Conservation (phyloP, 2,329 filamentous ascomycete genomes). For the Eurotiales sp. region DNA sequence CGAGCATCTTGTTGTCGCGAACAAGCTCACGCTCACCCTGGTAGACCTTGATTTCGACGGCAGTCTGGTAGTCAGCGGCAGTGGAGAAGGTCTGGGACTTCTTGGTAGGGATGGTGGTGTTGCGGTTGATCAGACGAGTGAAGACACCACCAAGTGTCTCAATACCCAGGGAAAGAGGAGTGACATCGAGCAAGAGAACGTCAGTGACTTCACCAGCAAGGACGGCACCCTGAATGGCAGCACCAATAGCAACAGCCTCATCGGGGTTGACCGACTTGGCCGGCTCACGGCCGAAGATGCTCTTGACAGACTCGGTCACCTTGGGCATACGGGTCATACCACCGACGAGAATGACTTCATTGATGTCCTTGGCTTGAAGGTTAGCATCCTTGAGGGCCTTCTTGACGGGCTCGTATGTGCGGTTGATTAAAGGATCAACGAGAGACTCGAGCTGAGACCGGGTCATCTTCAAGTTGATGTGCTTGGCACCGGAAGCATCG, state of each 20-base stretch:
- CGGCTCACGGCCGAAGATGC: slow-evolving; percentile 91
- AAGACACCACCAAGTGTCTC: slow-evolving; percentile 98
- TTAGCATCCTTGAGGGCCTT: slow-evolving; percentile 95
- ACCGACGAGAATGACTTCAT: slow-evolving; percentile 96
- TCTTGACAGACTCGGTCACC: slow-evolving; percentile 93
- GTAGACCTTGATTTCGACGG: slow-evolving; percentile 99
- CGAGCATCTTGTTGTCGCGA: slow-evolving; percentile 95
- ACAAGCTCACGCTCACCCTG: slow-evolving; percentile 99
- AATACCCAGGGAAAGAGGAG: slow-evolving; percentile 93
- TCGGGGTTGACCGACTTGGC: slow-evolving; percentile 99
- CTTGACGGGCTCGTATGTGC: slow-evolving; percentile 86
- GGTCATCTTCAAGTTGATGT: slow-evolving; percentile 95
- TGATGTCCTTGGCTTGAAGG: slow-evolving; percentile 87
- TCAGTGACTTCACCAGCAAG: slow-evolving; percentile 96
- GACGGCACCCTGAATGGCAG: slow-evolving; percentile 94
- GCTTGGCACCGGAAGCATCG: slow-evolving; percentile 91
- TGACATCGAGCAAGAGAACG: slow-evolving; percentile 90
- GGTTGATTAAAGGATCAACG: slow-evolving; percentile 81
- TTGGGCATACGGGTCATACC: slow-evolving; percentile 99
- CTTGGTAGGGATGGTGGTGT: slow-evolving; percentile 99
- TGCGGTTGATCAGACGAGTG: slow-evolving; percentile 96
- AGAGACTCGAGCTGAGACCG: slow-evolving; percentile 90
- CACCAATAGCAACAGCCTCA: slow-evolving; percentile 96
- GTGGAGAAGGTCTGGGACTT: slow-evolving; percentile 99
- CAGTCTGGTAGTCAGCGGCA: slow-evolving; percentile 95